Evolutionary conservation across 2,329 filamentous ascomycete species (phyloP), one percentile per base, ranked within the genome.

Genomic region (Tolypocladium tundrense): DNA sequence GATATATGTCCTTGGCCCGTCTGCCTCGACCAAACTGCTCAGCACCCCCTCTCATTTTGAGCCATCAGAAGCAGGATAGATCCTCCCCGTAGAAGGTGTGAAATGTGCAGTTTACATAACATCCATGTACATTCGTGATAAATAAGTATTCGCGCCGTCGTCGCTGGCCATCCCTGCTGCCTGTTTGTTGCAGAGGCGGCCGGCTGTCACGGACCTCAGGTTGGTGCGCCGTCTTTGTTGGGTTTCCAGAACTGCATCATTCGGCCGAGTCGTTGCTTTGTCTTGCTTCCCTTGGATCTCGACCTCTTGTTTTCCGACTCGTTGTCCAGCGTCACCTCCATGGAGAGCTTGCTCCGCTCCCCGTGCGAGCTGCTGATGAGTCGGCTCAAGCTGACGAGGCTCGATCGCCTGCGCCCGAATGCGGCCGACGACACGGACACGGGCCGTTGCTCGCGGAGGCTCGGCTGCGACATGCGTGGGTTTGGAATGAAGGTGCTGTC

Each of bases 201-300:
- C 16, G 27, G 11, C 9, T 13, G 19, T 21, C n/a, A 11, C 27
- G 8, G 6, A 9, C 39, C 48, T 65, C 64, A 70, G n/a, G 65
- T 63, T 41, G 71, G 56, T 40, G 67, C 60, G 3, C 60, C 63
- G 42, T 74, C 69, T 60, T 80, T 79, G 66, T 80, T 84, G 11
- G 79, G 77, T 72, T 88, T 90, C 88, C 88, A 92, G 70, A 92
- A 92, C 65, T 87, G 85, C 79, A 91, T 85, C 75, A 91, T 79
- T 55, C 87, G 86, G 68, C 88, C 88, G 42, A 91, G 73, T 37
- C 88, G 81, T 69, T 59, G 43, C 53, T 85, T 88, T 42, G 83
- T 77, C 69, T 85, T 88, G 76, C 86, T 89, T 31, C 65, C 67
- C 69, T 84, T 85, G 9, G 69, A 64, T 75, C 80, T 81, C 65